Conservation (phyloP, 176 grass and related monocot genomes). For the Aegilops speltoides region DNA sequence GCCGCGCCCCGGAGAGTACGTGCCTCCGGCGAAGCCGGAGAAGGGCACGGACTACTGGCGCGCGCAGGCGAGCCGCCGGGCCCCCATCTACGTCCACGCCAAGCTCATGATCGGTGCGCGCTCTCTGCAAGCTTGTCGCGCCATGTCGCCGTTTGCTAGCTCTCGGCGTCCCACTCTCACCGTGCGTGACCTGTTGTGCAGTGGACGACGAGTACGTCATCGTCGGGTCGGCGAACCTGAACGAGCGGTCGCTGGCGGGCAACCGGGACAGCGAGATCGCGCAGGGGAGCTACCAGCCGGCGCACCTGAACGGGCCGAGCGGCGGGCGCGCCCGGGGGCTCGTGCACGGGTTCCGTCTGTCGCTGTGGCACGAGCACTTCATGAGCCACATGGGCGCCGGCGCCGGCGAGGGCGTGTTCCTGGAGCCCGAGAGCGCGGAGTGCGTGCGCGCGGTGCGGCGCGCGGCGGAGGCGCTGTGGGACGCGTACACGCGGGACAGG, state of each 20-base stretch:
- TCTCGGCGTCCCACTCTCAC: neutral
- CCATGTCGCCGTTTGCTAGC: neutral
- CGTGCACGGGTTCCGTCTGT: constrained; percentile 71
- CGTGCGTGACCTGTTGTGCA: neutral
- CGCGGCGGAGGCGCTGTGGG: constrained; percentile 54
- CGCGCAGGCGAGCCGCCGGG: constrained; percentile 64
- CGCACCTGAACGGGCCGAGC: constrained; percentile 54
- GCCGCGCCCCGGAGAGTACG: constrained; percentile 39
- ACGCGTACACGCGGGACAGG: constrained; percentile 50
- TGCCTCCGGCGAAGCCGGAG: constrained; percentile 46
- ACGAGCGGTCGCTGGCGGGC: constrained; percentile 88
- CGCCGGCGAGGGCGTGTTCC: constrained; percentile 1
- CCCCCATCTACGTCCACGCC: constrained; percentile 84
- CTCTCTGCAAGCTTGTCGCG: neutral
- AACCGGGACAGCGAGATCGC: constrained; percentile 88
- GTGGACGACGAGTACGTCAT: constrained; percentile 90
- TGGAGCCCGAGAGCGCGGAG: constrained; percentile 61
- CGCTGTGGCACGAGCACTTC: constrained; percentile 93
- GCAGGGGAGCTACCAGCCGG: constrained; percentile 87
- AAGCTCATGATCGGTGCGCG: constrained; percentile 90
- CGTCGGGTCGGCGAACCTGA: constrained; percentile 87
- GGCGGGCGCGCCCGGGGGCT: constrained; percentile 38
- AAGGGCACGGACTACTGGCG: constrained; percentile 62
- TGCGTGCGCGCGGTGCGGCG: constrained; percentile 62
- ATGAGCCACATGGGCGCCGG: neutral